Evolutionary conservation across 1,284 basidiomycete species (phyloP).

Genomic region (Melampsora larici-populina): DNA sequence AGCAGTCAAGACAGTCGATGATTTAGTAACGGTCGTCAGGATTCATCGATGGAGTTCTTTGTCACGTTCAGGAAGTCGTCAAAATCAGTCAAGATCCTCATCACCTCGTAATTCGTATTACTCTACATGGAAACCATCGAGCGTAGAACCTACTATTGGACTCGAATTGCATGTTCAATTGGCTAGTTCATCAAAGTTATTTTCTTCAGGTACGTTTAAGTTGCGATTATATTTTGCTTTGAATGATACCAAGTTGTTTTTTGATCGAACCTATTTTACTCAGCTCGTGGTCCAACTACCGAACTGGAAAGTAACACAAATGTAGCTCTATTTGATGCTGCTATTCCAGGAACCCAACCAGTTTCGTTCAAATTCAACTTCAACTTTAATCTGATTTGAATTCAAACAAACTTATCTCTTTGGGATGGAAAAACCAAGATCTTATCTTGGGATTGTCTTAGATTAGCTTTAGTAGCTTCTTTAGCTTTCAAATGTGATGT

Average conservation of each 20-base stretch:
- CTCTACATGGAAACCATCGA: not conserved
- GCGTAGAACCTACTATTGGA: conserved; percentile 66
- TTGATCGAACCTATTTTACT: conserved; percentile 44
- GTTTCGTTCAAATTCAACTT: conserved; percentile 56
- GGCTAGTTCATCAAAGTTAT: conserved; percentile 79
- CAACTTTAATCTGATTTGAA: conserved; percentile 1
- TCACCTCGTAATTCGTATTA: not conserved
- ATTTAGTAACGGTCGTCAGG: not conserved
- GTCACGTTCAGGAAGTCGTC: not conserved
- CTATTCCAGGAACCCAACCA: conserved; percentile 87
- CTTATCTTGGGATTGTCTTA: conserved; percentile 54
- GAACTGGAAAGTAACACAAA: conserved; percentile 67
- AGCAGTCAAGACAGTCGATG: not conserved
- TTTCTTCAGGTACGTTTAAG: conserved; percentile 67
- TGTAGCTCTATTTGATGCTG: conserved; percentile 80
- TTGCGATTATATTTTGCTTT: conserved; percentile 14
- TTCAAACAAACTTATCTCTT: not conserved
- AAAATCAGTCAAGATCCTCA: not conserved
- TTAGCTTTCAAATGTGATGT: conserved; percentile 73
- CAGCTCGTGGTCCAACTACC: conserved; percentile 61
- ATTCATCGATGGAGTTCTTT: not conserved
- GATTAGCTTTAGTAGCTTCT: conserved; percentile 75
- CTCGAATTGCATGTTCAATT: conserved; percentile 95
- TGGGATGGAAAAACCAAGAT: not conserved
- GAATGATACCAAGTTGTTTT: conserved; percentile 44